These are phyloP conservation scores for Alternaria ventricosa DNA, from an alignment of 2,329 filamentous ascomycete genomes.

Conservation along the genomic window DNA sequence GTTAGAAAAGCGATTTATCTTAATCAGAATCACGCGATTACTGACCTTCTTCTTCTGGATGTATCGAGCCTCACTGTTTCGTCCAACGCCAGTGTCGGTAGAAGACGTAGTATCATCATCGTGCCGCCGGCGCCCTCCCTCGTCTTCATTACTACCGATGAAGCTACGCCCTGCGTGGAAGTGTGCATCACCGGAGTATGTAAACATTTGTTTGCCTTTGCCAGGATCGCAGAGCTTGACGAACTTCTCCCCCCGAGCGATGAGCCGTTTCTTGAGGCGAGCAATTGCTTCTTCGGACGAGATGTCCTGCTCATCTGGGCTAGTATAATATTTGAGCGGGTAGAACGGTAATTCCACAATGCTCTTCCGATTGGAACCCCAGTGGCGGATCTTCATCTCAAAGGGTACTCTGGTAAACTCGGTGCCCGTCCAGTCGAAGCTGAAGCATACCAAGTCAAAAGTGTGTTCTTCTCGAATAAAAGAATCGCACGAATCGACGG, in stretches of 20 bases:
- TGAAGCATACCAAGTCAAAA: background rate
- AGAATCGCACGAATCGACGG: background rate
- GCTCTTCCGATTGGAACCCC: background rate
- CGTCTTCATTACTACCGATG: background rate
- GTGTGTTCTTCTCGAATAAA: background rate
- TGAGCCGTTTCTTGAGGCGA: background rate
- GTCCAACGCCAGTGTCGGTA: background rate
- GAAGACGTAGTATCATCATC: background rate
- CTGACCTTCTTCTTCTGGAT: background rate
- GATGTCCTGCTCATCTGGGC: background rate
- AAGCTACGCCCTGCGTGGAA: background rate
- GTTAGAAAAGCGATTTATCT: accelerated
- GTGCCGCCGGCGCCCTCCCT: background rate
- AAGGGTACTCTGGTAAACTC: background rate
- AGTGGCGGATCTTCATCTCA: background rate
- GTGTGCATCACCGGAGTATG: background rate
- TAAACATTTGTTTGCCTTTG: background rate
- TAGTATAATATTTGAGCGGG: background rate
- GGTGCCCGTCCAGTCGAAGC: background rate
- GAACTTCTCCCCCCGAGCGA: background rate
- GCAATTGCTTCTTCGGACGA: background rate
- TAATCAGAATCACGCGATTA: background rate
- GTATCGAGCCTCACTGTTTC: background rate
- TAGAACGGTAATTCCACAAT: background rate
- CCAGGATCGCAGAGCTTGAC: background rate